Evolutionary conservation across 2,329 filamentous ascomycete species (phyloP).

Genomic region (Arachnopeziza araneosa): DNA sequence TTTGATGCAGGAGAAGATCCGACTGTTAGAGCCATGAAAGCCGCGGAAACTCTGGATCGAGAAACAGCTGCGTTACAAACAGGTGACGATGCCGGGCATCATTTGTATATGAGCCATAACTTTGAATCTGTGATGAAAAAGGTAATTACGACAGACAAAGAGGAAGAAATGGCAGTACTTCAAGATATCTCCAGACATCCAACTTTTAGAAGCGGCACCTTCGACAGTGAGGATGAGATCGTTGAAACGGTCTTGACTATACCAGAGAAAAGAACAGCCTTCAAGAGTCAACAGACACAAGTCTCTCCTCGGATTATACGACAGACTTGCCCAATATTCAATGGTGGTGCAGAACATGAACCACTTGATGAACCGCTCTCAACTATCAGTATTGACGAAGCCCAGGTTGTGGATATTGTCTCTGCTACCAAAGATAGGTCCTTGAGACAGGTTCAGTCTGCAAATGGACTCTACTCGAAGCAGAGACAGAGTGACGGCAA

Average conservation of each 20-base stretch:
- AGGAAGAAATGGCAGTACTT: background rate
- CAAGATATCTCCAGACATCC: background rate
- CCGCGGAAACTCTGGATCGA: conserved; percentile 51
- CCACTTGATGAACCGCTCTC: background rate
- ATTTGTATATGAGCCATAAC: background rate
- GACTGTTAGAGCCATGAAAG: conserved; percentile 50
- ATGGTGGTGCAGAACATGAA: background rate
- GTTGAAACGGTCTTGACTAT: conserved; percentile 17
- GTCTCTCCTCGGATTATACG: background rate
- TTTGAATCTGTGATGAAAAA: background rate
- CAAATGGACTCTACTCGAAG: conserved; percentile 13
- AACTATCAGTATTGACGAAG: conserved; percentile 18
- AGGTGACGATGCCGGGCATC: background rate
- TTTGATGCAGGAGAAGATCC: conserved; percentile 36
- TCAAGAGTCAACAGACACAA: background rate
- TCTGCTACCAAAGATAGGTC: conserved; percentile 5
- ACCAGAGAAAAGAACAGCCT: background rate
- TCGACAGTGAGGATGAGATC: conserved; percentile 10
- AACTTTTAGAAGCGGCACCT: background rate
- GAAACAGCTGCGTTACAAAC: conserved; percentile 50
- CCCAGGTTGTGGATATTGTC: conserved; percentile 27
- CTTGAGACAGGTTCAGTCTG: conserved; percentile 16
- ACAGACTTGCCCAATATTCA: background rate
- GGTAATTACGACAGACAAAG: background rate
- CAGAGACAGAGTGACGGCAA: background rate